Percentiles rank a stretch among this genome's conserved stretches.
These are phyloP conservation scores for Peziza echinospora DNA, from an alignment of 495 filamentous ascomycete genomes.

Conservation along the genomic window DNA sequence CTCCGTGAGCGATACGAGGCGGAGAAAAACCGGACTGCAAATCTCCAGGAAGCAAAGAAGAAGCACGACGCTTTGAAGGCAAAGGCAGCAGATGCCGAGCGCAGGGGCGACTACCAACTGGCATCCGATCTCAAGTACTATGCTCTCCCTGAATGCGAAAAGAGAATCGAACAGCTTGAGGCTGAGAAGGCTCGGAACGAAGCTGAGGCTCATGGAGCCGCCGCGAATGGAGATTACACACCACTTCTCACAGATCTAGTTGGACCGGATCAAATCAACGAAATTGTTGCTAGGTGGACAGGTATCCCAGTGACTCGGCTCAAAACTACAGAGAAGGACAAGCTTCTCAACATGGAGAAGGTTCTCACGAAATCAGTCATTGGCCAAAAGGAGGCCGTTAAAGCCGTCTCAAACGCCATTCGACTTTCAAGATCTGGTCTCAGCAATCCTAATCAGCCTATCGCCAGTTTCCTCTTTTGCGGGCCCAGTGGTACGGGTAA, in stretches of 20 bases:
- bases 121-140: constrained; percentile 92
- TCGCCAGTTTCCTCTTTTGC: constrained; percentile 90
- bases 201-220: constrained; percentile 40
- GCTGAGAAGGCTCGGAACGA: constrained; percentile 57
- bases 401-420: constrained; percentile 85
- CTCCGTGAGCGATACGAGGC: constrained; percentile 87
- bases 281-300: constrained; percentile 89
- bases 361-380: constrained; percentile 63
- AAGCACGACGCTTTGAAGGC: constrained; percentile 73
- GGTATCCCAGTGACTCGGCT: constrained; percentile 89
- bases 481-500: constrained; percentile 96
- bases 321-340: constrained; percentile 90
- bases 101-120: constrained; percentile 53
- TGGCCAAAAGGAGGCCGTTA: constrained; percentile 87
- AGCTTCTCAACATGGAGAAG: constrained; percentile 84
- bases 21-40: constrained; percentile 66
- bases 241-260: constrained; percentile 73
- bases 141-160: constrained; percentile 79
- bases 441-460: constrained; percentile 76
- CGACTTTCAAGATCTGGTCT: constrained; percentile 83
- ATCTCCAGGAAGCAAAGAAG: constrained; percentile 89
- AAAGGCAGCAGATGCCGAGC: constrained; percentile 81
- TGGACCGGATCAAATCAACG: constrained; percentile 95
- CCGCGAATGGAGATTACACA: constrained; percentile 31
- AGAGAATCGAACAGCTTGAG: constrained; percentile 58